A percentile compares a stretch with the other conserved stretches of the same genome.
These are phyloP conservation scores for Aspergillus tubingensis DNA, from an alignment of 2,329 filamentous ascomycete species.

Conservation along the genomic window DNA sequence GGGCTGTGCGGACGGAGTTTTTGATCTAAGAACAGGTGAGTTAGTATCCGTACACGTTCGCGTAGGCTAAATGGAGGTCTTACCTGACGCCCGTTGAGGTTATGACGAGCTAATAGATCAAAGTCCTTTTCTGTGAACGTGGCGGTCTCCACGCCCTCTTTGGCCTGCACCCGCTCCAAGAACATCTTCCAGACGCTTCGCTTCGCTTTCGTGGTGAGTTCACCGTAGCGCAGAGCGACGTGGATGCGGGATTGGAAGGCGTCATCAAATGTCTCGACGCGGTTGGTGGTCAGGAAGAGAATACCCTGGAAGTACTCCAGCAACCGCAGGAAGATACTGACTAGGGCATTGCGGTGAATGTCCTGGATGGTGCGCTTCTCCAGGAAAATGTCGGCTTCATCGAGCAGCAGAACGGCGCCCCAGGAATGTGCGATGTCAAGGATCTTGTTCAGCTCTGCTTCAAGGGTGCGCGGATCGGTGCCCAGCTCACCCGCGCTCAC, in stretches of 20 bases:
- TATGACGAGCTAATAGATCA: constrained; percentile 65
- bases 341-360: constrained; percentile 80
- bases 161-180: constrained; percentile 68
- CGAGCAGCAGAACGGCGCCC: constrained; percentile 81
- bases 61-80: constrained; percentile 16
- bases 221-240: constrained; percentile 78
- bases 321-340: constrained; percentile 82
- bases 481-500: constrained; percentile 80
- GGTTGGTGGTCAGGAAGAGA: constrained; percentile 84
- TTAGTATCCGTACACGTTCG: constrained; percentile 6
- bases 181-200: constrained; percentile 83
- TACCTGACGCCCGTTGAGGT: constrained; percentile 69
- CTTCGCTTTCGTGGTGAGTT: constrained; percentile 70
- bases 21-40: constrained; percentile 66
- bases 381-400: constrained; percentile 83
- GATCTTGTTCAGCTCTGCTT: constrained; percentile 77
- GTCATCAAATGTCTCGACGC: constrained; percentile 83
- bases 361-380: constrained; percentile 82
- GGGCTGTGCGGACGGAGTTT: constrained; percentile 80
- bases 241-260: constrained; percentile 89
- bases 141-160: constrained; percentile 59
- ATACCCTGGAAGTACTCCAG: constrained; percentile 93
- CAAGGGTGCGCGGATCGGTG: constrained; percentile 72
- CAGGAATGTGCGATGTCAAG: constrained; percentile 83
- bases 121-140: constrained; percentile 63